Percentiles rank a stretch among this genome's conserved stretches.
Evolutionary conservation across 768 basidiomycete genomes (phyloP).

Genomic region (Rhodosporidiobolus sp.): DNA sequence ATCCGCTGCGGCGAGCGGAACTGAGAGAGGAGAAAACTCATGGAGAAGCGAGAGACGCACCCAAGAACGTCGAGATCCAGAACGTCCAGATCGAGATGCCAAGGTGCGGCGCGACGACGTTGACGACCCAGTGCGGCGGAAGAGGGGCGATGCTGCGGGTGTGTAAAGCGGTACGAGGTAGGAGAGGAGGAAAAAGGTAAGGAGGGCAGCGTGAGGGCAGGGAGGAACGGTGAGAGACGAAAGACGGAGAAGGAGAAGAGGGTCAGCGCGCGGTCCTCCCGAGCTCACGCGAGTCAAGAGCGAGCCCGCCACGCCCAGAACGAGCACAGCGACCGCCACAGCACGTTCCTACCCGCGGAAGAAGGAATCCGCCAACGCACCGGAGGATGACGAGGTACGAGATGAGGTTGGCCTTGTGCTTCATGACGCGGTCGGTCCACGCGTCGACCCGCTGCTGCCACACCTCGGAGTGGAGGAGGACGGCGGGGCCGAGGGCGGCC

Average conservation of each 20-base stretch:
- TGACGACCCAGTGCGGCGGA: constrained; percentile 90
- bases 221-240: too few species aligned
- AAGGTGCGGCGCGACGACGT: constrained; percentile 85
- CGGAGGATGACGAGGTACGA: constrained; percentile 86
- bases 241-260: too few species aligned
- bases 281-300: too few species aligned
- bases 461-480: constrained; percentile 79
- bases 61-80: constrained; percentile 85
- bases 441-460: constrained; percentile 78
- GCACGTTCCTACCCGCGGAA: too few species aligned
- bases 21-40: too few species aligned
- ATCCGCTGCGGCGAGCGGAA: too few species aligned
- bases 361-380: constrained; percentile 35
- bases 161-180: neutral
- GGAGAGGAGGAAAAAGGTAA: neutral
- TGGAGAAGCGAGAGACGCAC: constrained; percentile 49
- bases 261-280: too few species aligned
- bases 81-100: constrained; percentile 80
- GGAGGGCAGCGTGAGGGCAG: neutral
- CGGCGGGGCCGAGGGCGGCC: constrained; percentile 84
- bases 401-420: constrained; percentile 77
- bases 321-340: too few species aligned
- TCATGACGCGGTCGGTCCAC: constrained; percentile 73
- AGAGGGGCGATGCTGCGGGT: constrained; percentile 74
- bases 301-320: too few species aligned